Evolutionary conservation across 2,329 filamentous ascomycete genomes (phyloP).

Genomic region (Colletotrichum shisoi): DNA sequence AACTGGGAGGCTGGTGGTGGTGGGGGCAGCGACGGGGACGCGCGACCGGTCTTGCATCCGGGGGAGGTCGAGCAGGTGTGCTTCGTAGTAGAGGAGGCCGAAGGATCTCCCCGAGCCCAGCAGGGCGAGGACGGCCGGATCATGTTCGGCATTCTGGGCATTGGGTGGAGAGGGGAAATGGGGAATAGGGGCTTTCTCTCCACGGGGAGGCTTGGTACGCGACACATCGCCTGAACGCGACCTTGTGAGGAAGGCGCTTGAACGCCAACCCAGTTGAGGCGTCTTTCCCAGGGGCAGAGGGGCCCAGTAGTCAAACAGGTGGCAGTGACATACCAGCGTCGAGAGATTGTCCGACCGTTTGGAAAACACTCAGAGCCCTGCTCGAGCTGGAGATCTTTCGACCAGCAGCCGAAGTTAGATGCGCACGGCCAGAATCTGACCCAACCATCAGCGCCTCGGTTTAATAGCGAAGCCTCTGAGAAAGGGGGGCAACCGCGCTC

Average conservation of each 20-base stretch:
- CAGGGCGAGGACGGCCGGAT: slow-evolving; percentile 67
- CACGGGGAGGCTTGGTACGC: slow-evolving; percentile 79
- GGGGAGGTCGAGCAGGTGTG: slow-evolving; percentile 72
- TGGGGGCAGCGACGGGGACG: slow-evolving; percentile 8
- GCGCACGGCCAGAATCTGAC: neutral
- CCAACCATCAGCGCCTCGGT: neutral
- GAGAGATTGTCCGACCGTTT: neutral
- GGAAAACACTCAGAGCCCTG: neutral
- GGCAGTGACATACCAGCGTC: neutral
- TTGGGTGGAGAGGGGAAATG: slow-evolving; percentile 90
- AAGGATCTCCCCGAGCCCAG: slow-evolving; percentile 52
- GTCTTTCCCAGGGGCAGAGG: neutral
- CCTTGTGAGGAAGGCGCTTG: neutral
- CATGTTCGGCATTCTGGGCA: slow-evolving; percentile 80
- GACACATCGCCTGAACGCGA: slow-evolving; percentile 44
- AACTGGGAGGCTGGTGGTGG: slow-evolving; percentile 62
- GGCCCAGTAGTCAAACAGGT: neutral
- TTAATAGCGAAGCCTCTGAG: neutral
- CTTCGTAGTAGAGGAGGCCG: slow-evolving; percentile 63
- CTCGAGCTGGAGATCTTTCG: slow-evolving; percentile 1
- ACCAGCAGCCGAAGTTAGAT: neutral
- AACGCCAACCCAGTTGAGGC: neutral
- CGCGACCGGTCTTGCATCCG: slow-evolving; percentile 65
- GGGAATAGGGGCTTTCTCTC: slow-evolving; percentile 87
- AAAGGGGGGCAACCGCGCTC: neutral